Percentiles rank a stretch among this genome's conserved stretches.
These are phyloP conservation scores for Parastagonospora avenae DNA, from an alignment of 2,329 filamentous ascomycete genomes.

Conservation along the genomic window DNA sequence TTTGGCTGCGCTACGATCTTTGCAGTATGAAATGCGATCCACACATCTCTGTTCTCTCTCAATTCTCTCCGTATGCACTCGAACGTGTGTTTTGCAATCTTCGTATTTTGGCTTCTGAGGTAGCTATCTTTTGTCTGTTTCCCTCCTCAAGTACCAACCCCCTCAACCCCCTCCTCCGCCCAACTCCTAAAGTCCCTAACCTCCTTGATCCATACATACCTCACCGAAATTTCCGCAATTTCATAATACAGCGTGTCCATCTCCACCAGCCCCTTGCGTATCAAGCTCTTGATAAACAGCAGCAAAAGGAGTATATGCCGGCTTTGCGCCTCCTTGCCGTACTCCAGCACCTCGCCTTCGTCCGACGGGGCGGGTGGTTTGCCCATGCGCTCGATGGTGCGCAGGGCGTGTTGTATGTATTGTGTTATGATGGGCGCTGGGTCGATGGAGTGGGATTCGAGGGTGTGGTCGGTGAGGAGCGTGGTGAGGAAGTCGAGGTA, in stretches of 20 bases:
- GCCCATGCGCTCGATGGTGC: slow-evolving; percentile 40
- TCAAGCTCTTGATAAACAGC: slow-evolving; percentile 47
- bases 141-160: neutral
- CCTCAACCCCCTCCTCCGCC: slow-evolving; percentile 5
- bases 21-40: too few relatives aligned
- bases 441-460: slow-evolving; percentile 32
- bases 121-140: too few relatives aligned
- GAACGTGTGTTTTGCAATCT: too few relatives aligned
- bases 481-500: slow-evolving; percentile 47
- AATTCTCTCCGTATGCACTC: too few relatives aligned
- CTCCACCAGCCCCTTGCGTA: slow-evolving; percentile 39
- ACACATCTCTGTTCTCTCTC: too few relatives aligned
- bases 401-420: slow-evolving; percentile 47
- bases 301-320: slow-evolving; percentile 44
- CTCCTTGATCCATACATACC: slow-evolving; percentile 49
- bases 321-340: slow-evolving; percentile 43
- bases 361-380: slow-evolving; percentile 6
- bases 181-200: slow-evolving; percentile 46
- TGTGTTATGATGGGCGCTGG: slow-evolving; percentile 35
- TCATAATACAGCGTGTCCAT: slow-evolving; percentile 44
- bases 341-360: slow-evolving; percentile 8
- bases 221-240: slow-evolving; percentile 48
- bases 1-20: too few relatives aligned
- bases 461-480: slow-evolving; percentile 36
- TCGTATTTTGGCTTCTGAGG: neutral